Evolutionary conservation across 208 protist species (phyloP).

Genomic region (Leishmania aethiopica): DNA sequence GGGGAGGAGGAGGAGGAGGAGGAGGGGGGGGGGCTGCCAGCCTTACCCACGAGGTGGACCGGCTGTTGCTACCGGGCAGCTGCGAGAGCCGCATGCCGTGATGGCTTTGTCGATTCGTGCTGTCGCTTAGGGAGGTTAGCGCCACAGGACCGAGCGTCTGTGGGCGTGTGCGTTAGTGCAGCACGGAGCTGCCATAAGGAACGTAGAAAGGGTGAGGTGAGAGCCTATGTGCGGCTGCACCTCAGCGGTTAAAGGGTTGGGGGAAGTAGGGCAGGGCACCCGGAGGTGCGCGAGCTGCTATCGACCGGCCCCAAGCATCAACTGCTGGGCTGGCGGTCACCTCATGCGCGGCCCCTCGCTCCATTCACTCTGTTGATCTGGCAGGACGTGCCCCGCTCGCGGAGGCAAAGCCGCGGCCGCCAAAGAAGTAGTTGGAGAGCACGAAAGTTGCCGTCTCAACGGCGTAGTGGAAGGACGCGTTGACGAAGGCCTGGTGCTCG

Average conservation of each 20-base stretch:
- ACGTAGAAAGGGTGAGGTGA: not conserved
- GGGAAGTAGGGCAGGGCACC: not conserved
- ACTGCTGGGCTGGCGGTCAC: not conserved
- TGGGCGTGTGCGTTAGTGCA: not conserved
- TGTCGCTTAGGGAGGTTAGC: not conserved
- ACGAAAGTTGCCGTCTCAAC: slow-evolving; percentile 55
- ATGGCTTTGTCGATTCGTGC: not conserved
- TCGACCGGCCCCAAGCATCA: not conserved
- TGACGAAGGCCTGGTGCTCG: slow-evolving; percentile 46
- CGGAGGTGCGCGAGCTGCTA: not conserved
- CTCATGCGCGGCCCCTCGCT: not conserved
- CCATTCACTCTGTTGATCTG: not conserved
- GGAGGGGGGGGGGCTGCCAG: no score
- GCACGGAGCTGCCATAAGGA: not conserved
- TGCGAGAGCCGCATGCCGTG: not conserved
- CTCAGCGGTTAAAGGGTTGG: not conserved
- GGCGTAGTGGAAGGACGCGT: slow-evolving; percentile 54
- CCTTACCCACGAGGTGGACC: not conserved
- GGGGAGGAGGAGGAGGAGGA: no score
- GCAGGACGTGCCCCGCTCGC: not conserved
- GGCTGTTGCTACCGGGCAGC: not conserved
- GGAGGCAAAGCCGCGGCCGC: slow-evolving; percentile 31
- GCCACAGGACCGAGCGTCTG: not conserved
- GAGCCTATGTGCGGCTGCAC: not conserved
- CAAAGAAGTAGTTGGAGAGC: slow-evolving; percentile 67